These are phyloP conservation scores for Trypanosoma melophagium DNA, from an alignment of 208 protist genomes.

Conservation along the genomic window DNA sequence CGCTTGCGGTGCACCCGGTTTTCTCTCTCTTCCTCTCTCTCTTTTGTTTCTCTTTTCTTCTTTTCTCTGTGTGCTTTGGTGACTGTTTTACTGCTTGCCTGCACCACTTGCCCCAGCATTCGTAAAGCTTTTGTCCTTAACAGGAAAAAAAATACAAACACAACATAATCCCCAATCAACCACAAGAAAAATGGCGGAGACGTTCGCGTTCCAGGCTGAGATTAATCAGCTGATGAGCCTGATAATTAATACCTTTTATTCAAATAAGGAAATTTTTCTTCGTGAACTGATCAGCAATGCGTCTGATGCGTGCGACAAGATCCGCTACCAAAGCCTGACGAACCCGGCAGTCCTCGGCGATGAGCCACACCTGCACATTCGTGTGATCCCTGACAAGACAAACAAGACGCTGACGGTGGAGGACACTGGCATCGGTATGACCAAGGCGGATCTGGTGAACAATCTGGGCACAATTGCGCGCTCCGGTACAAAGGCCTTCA, in stretches of 20 bases:
- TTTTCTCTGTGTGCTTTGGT: too few species aligned
- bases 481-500: slow-evolving; percentile 98
- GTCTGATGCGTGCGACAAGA: slow-evolving; percentile 98
- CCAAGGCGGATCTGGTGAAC: slow-evolving; percentile 98
- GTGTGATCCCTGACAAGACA: slow-evolving; percentile 94
- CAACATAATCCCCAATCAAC: too few species aligned
- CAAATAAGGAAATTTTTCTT: slow-evolving; percentile 99
- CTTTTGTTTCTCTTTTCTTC: too few species aligned
- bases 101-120: too few species aligned
- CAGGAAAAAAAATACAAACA: too few species aligned
- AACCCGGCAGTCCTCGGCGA: slow-evolving; percentile 90
- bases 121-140: too few species aligned
- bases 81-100: too few species aligned
- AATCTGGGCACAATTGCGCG: slow-evolving; percentile 99
- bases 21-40: too few species aligned
- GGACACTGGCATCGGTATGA: slow-evolving; percentile 99
- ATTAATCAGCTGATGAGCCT: slow-evolving; percentile 98
- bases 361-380: slow-evolving; percentile 95
- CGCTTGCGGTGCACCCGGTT: too few species aligned
- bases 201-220: slow-evolving; percentile 91
- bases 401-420: slow-evolving; percentile 96
- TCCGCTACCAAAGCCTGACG: slow-evolving; percentile 96
- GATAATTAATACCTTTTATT: slow-evolving; percentile 99
- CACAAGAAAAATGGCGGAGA: slow-evolving; percentile 40
- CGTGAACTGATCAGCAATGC: slow-evolving; percentile 99